Base-by-base conservation (phyloP, 2,329 filamentous ascomycete species). In the Aspergillus proliferans region DNA sequence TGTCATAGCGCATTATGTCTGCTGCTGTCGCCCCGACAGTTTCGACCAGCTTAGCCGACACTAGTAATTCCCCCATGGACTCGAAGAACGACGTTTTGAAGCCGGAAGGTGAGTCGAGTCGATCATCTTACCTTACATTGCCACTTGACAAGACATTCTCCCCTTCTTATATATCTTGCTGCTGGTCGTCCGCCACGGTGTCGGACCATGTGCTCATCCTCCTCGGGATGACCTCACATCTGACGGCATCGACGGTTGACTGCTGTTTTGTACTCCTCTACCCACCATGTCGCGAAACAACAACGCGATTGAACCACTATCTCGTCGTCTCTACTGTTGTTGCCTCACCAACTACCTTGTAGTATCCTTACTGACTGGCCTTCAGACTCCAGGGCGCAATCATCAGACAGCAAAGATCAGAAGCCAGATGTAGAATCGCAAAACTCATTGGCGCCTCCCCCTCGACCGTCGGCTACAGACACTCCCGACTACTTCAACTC, bases 401-500 rank as follows among this genome's bases (percentile, higher is more conserved):
- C 66, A 54, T 61, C 65, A 47, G 66, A 64, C 28, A 52, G 50
- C 46, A 67, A 68, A 52, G 65, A 69, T n/a, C 54, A 54, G 18
- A 68, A 71, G 49, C 58, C 64, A 15, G 62, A 80, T 75, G 75
- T 75, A 68, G 82, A 85, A 65, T 68, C 72, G 47, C 74, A 82
- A 62, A 82, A 82, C 71, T 82, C 84, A 48, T 78, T 88, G 63
- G 83, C 84, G 57, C 85, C 85, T 58, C 85, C 86, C 48, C 85
- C 85, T 51, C 84, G 84, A 70, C 73, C 73, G 47, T 73, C 72
- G 54, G 71, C 74, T 50, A 69, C 72, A 48, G 78, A 83, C 59
- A 81, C 81, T 7, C 78, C 82, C 43, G 85, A 89, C 63, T 88
- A 86, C 70, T 89, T 88, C 68, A 79, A 80, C 46, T 77, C 75